Evolutionary conservation across 371 early-diverging fungal genomes (phyloP).

Genomic region (Haplosporangium sp.): DNA sequence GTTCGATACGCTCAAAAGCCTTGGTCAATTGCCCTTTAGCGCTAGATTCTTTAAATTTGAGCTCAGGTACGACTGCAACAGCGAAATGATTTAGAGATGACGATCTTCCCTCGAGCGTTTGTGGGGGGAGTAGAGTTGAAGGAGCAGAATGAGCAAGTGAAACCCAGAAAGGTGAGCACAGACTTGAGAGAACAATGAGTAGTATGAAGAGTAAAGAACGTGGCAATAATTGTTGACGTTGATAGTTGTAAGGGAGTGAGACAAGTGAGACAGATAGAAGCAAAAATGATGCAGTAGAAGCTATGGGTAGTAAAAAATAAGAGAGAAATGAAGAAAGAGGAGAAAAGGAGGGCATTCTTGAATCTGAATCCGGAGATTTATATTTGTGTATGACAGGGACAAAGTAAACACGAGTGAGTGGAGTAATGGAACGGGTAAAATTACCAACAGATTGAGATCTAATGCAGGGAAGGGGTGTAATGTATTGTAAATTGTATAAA

Average conservation of each 20-base stretch:
- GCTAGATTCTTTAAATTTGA: not conserved
- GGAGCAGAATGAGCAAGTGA: constrained; percentile 2
- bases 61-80: not conserved
- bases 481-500: too few relatives aligned
- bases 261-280: not conserved
- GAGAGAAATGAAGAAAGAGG: not conserved
- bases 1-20: not conserved
- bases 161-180: constrained; percentile 2
- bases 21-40: not conserved
- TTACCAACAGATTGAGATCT: not conserved
- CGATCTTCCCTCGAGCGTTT: not conserved
- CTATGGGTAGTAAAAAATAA: not conserved
- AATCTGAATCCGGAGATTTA: constrained; percentile 11
- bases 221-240: not conserved
- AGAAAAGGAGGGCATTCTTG: constrained; percentile 6
- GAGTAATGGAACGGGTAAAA: not conserved
- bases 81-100: not conserved
- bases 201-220: constrained; percentile 3
- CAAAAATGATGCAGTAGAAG: not conserved
- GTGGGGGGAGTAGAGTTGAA: not conserved
- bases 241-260: not conserved
- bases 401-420: too few relatives aligned
- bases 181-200: not conserved
- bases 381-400: not conserved
- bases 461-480: constrained; percentile 1